Evolutionary conservation across 768 basidiomycete species (phyloP), one percentile per base, ranked within the genome.

Genomic region (Suillus hirtellus): DNA sequence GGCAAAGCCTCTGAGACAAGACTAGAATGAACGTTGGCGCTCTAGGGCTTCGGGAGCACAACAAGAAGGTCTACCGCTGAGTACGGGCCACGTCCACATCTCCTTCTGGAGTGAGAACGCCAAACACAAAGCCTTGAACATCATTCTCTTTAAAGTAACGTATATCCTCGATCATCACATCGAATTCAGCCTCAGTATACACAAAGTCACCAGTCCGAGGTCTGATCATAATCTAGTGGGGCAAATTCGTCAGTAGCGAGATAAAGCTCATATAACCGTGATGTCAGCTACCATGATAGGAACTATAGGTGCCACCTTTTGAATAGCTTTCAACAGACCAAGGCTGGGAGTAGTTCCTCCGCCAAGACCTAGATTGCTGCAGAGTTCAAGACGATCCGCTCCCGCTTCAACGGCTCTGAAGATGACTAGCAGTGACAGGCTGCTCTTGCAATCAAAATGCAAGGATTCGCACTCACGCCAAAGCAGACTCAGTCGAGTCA

Each of bases 301-400:
- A 9, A 85, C 68, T 47, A 80, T 75, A 5, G 81, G 79, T 17
- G 83, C 76, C 3, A 75, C 79, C 37, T 76, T 78, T 63, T 81
- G 80, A 49, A 94, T 83, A 3, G 81, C 74, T 67, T 76, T 86
- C 43, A 92, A 76, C 40, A 94, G 80, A 0, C 93, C 93, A n/a
- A 90, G 66, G 64, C 85, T 89, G 5, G 93, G 93, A 0, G 93
- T 95, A 19, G 86, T 90, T 10, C 93, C 93, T 24, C 93, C 93
- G 27, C 92, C 93, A 34, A 84, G 67, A 4, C 81, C 84, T 21
- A 93, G 78, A 71, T 88, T 89, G 7, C 79, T 83, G 68, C 91
- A 93, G 14, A 93, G 72, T 70, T 93, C 90, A n/a, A 94, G 81
- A 65, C 90, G 83, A 72, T 92, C 80, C 54, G 90, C 89, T 11